Evolutionary conservation across 768 basidiomycete genomes (phyloP).

Genomic region (Podaxis mareebaensis): DNA sequence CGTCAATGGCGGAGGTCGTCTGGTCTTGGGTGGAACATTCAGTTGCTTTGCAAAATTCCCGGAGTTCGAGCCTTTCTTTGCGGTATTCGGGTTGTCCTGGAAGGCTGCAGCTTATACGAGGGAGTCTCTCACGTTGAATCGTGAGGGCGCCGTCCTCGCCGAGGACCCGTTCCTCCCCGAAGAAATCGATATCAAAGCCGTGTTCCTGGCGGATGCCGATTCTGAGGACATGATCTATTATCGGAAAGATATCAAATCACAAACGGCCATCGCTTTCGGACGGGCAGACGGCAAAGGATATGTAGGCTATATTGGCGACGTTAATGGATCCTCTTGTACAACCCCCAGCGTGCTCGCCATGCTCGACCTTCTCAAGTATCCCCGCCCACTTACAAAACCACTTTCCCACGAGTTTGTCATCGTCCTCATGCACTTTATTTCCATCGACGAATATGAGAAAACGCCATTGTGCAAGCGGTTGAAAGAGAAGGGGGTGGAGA

Average conservation of each 20-base stretch:
- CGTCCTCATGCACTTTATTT: constrained; percentile 24
- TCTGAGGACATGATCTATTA: constrained; percentile 28
- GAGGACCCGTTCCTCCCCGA: constrained; percentile 21
- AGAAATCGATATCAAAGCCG: constrained; percentile 29
- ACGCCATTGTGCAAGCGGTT: constrained; percentile 24
- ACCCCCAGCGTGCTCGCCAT: constrained; percentile 33
- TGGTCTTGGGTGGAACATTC: constrained; percentile 32
- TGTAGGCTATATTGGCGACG: constrained; percentile 37
- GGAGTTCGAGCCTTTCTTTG: constrained; percentile 25
- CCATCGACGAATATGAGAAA: constrained; percentile 15
- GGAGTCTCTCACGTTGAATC: constrained; percentile 18
- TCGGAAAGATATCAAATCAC: not conserved
- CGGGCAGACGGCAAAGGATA: constrained; percentile 27
- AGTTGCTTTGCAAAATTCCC: constrained; percentile 16
- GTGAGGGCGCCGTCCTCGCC: constrained; percentile 16
- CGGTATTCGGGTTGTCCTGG: constrained; percentile 24
- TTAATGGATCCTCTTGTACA: constrained; percentile 28
- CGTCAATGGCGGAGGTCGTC: constrained; percentile 28
- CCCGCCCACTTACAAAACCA: constrained; percentile 14
- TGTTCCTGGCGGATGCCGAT: constrained; percentile 25
- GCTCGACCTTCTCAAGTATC: constrained; percentile 26
- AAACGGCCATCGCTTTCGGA: constrained; percentile 29
- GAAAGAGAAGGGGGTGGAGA: constrained; percentile 21
- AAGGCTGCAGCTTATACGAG: constrained; percentile 17
- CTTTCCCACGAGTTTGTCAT: constrained; percentile 27